Conservation (phyloP, 495 filamentous ascomycete species). For the Penicillium canariense region DNA sequence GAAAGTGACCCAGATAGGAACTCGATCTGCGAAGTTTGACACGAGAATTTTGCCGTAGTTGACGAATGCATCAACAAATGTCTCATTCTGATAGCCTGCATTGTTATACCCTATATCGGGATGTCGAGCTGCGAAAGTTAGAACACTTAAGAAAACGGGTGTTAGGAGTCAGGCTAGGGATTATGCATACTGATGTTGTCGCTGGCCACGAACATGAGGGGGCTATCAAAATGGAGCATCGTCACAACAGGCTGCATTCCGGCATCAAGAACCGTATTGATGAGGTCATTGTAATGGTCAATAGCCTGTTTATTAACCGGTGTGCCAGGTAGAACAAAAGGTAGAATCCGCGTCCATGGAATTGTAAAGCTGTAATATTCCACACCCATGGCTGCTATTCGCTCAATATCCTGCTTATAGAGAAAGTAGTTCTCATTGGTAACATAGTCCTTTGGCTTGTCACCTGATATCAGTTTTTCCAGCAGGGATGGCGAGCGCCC, state of each 20-base stretch:
- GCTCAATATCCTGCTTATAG: constrained; percentile 52
- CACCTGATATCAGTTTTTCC: constrained; percentile 31
- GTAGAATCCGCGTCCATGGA: constrained; percentile 45
- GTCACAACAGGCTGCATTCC: constrained; percentile 46
- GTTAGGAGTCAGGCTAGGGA: not conserved
- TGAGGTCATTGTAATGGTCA: constrained; percentile 47
- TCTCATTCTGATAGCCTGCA: constrained; percentile 35
- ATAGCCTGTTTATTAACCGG: constrained; percentile 44
- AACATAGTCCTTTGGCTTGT: constrained; percentile 32
- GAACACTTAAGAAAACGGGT: not conserved
- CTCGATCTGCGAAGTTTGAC: constrained; percentile 40
- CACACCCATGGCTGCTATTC: constrained; percentile 47
- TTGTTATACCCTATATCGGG: constrained; percentile 32
- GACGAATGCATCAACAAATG: constrained; percentile 36
- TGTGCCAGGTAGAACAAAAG: constrained; percentile 40
- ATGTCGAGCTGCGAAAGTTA: constrained; percentile 8
- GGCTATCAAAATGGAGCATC: constrained; percentile 43
- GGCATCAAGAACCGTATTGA: constrained; percentile 37
- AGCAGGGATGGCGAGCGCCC: constrained; percentile 39
- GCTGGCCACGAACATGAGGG: constrained; percentile 26
- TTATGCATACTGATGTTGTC: constrained; percentile 22
- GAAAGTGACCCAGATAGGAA: constrained; percentile 47
- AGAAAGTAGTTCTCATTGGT: constrained; percentile 50
- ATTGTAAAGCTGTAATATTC: constrained; percentile 49
- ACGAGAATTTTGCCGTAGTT: constrained; percentile 41